Evolutionary conservation across 2,329 filamentous ascomycete species (phyloP).

Genomic region (Tolypocladium amazonense): DNA sequence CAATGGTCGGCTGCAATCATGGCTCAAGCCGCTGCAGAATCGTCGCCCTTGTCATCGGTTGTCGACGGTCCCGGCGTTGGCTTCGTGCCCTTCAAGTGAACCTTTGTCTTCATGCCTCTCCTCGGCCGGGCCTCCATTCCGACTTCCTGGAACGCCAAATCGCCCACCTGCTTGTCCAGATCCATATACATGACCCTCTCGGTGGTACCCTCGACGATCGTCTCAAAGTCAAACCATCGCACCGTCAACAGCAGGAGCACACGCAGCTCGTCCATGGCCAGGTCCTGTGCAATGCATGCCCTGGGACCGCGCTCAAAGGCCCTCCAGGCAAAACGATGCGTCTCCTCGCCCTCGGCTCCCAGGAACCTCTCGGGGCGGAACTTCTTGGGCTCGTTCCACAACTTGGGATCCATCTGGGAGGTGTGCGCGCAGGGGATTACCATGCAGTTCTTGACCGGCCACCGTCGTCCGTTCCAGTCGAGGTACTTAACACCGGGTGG

Average conservation of each 20-base stretch:
- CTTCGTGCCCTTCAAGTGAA: neutral
- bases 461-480: slow-evolving; percentile 25
- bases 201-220: slow-evolving; percentile 3
- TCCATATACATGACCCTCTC: slow-evolving; percentile 8
- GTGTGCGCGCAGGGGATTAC: slow-evolving; percentile 8
- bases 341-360: neutral
- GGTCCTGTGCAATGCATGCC: slow-evolving; percentile 22
- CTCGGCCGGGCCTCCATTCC: slow-evolving; percentile 7
- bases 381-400: slow-evolving; percentile 24
- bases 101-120: neutral
- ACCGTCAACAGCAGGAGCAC: slow-evolving; percentile 10
- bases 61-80: neutral
- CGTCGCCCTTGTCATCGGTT: neutral
- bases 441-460: slow-evolving; percentile 22
- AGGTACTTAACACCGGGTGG: slow-evolving; percentile 20
- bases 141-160: slow-evolving; percentile 7
- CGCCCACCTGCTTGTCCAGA: slow-evolving; percentile 5
- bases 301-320: slow-evolving; percentile 25
- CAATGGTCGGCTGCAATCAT: neutral
- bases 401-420: slow-evolving; percentile 18
- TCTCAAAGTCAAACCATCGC: slow-evolving; percentile 9
- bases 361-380: slow-evolving; percentile 33
- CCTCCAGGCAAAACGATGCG: slow-evolving; percentile 8
- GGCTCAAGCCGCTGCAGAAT: neutral
- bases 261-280: slow-evolving; percentile 20